These are phyloP conservation scores for Arctium minus DNA, from an alignment of 129 eudicot species.

Conservation along the genomic window DNA sequence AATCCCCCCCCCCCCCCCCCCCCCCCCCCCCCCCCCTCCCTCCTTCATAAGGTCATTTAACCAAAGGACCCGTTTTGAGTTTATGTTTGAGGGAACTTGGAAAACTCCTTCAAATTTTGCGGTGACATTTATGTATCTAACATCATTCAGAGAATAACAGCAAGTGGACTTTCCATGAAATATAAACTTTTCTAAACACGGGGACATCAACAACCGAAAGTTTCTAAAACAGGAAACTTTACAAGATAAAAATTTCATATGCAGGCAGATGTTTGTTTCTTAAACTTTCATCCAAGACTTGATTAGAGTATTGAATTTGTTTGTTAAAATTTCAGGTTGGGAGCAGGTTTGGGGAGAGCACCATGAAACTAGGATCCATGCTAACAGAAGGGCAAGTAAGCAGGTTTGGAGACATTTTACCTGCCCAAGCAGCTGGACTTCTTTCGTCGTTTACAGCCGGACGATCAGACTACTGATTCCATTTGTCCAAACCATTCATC, in stretches of 20 bases:
- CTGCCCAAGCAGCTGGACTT: slow-evolving; percentile 97
- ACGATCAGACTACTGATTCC: slow-evolving; percentile 52
- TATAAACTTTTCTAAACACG: background rate
- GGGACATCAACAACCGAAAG: background rate
- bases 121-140: background rate
- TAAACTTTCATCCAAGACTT: background rate
- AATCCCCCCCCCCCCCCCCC: too few species aligned
- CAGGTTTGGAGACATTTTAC: slow-evolving; percentile 94
- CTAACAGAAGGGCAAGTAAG: slow-evolving; percentile 91
- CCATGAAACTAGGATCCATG: slow-evolving; percentile 84
- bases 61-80: background rate
- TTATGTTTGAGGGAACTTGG: background rate
- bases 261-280: background rate
- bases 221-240: background rate
- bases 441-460: slow-evolving; percentile 79
- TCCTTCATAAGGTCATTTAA: too few species aligned
- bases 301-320: background rate
- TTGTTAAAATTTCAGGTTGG: slow-evolving; percentile 66
- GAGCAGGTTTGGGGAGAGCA: slow-evolving; percentile 97
- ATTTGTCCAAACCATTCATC: background rate
- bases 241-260: background rate
- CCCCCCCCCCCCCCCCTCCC: too few species aligned
- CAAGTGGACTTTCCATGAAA: background rate
- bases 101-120: background rate
- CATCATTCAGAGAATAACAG: background rate